These are phyloP conservation scores for Penicillium rolfsii DNA, from an alignment of 2,329 filamentous ascomycete species.

Conservation along the genomic window DNA sequence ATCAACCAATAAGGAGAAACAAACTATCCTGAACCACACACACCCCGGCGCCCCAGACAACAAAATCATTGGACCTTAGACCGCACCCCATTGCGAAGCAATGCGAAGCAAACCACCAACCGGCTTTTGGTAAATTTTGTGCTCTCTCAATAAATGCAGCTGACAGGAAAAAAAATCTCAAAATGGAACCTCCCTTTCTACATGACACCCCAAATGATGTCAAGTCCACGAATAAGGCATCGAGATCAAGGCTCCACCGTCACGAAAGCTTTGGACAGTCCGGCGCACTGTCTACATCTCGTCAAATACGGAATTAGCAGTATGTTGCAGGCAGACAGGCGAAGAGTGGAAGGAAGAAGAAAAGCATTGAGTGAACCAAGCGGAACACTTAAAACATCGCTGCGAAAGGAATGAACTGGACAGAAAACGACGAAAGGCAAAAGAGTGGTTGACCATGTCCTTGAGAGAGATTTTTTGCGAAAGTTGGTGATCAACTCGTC, in stretches of 20 bases:
- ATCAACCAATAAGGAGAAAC: conserved; percentile 8
- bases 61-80: conserved; percentile 2
- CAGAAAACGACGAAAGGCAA: conserved; percentile 9
- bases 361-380: neutral
- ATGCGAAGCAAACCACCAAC: conserved; percentile 1
- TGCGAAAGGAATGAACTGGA: conserved; percentile 21
- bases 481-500: neutral
- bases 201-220: neutral
- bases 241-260: neutral
- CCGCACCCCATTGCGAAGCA: neutral
- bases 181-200: neutral
- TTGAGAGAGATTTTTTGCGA: conserved; percentile 5
- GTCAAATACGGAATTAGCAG: too few species aligned
- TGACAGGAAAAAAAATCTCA: conserved; percentile 2
- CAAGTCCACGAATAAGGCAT: neutral
- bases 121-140: neutral
- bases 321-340: neutral
- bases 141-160: conserved; percentile 4
- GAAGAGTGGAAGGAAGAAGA: neutral
- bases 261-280: neutral
- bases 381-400: neutral
- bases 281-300: neutral
- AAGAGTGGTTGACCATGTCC: neutral
- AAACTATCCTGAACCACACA: conserved; percentile 5
- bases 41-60: conserved; percentile 6